Base-by-base conservation (phyloP, 164 flowering plant genomes). In the Vitis riparia region DNA sequence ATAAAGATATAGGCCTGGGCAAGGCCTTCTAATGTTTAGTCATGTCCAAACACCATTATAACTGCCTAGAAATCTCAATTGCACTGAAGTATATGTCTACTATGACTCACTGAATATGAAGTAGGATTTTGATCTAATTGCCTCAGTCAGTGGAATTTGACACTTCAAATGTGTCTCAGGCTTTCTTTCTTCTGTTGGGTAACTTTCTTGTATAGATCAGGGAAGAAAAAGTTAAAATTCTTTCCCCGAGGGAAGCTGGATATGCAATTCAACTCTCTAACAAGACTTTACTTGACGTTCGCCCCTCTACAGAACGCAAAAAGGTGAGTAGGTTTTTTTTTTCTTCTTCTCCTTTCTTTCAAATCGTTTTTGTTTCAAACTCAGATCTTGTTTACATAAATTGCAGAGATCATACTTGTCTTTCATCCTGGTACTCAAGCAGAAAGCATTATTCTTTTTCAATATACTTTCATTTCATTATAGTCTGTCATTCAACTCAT, bases 191-290 rank as follows among this genome's bases (percentile, higher is more conserved):
- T 37, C 44, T 37, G 44, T 37, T 3, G 5, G 44, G 44, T 23
- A 37, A 37, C 47, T 71, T 73, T 23, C 27, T 23, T 73, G 27
- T 79, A 27, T 76, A 93, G 99, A 72, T 91, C 52, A 84, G 94
- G 75, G 95, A 95, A 30, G 97, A 80, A 70, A 95, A 90, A 75
- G 91, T 95, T 44, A 89, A 89, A 76, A 83, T 80, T 66, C 85
- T 95, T 50, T 83, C 90, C 27, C 98, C 97, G 23, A 88, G 86
- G 75, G 99, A 93, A 83, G 97, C 97, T 78, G 99, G 98, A n/a
- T 95, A 95, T 81, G 98, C 97, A 8, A 78, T 95, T 86, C 98
- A 91, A 79, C 91, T 95, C 51, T 87, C 97, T 19, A 80, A 86
- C 73, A 95, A 84, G 73, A 80, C 88, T 68, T 78, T 95, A 8